Base-by-base conservation (phyloP, 2,329 filamentous ascomycete species). In the Fusarium chuoi region DNA sequence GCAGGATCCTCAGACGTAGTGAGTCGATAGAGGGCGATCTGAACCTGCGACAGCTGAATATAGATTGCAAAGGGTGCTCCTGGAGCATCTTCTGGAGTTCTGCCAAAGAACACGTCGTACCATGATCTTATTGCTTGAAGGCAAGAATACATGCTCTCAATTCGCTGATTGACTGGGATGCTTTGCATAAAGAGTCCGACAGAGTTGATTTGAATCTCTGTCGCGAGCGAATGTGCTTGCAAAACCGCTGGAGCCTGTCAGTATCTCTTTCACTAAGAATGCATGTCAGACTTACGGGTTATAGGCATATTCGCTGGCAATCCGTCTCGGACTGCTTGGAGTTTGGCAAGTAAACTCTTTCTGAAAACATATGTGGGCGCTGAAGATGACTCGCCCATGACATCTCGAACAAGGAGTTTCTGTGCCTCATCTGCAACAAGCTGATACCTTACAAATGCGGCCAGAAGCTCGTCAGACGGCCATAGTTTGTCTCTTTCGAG, bases 391-490 rank as follows among this genome's bases (percentile, higher is more conserved):
- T 79, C 78, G 8, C 73, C 74, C 62, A 80, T 78, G 15, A 78
- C 75, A 46, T 83, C 81, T 42, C 73, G 69, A 35, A 80, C 71
- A 4, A 82, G 62, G 1, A 82, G 70, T 54, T 78, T 79, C 45
- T 81, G 79, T 8, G 81, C 81, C 58, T 83, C 82, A n/a, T 86
- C 84, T 42, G 79, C 73, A 15, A 86, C 75, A 17, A 83, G 80
- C 64, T 86, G 84, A 17, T 84, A 76, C 33, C 78, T 81, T 28
- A 83, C 63, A 17, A 83, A 74, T 2, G 79, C 59, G 7, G 75
- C 78, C 2, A 92, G 81, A 5, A 88, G 73, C 35, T 83, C 81
- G 75, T 92, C 90, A 4, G 84, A 83, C 1, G 84, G 81, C 30
- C 82, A 82, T 62, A 90, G 87, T 13, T 83, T 83, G 4, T 83